Base-by-base conservation (phyloP, 2,329 filamentous ascomycete genomes). In the Botrytis hyacinthi region DNA sequence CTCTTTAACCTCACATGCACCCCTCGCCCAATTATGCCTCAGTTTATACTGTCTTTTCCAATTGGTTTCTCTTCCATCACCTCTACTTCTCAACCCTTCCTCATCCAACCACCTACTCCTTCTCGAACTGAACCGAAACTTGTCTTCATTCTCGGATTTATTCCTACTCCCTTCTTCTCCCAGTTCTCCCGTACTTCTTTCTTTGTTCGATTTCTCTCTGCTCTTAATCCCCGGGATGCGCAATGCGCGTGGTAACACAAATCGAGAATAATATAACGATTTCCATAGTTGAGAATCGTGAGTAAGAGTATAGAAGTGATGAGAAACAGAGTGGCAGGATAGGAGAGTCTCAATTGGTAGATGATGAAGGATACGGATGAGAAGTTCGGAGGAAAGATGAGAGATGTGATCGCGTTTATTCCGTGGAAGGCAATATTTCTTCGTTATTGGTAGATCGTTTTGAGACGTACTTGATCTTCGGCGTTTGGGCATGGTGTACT, bases 41-140 rank as follows among this genome's bases (percentile, higher is more conserved):
- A 98, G 85, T 79, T 92, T 93, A 82, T 97, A 98, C 79, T 96
- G 92, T 75, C 89, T 88, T 84, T 97, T 97, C 95, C 95, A 98
- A 80, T 96, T 89, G 65, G 88, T 90, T 32, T 83, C 76, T 70
- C 76, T 76, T 1, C 77, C 79, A 74, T 80, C 77, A 18, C 57
- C 69, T 29, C 78, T 75, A 66, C 76, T 79, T 44, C 80, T 73
- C 40, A 81, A 57, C 10, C 66, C 77, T 69, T 80, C 78, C 75
- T 81, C 81, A 74, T 81, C 83, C 82, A 87, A 84, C 86, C 85
- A 85, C 85, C 84, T 83, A 77, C 80, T 81, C 84, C 83, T 78
- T 84, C 86, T 87, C 84, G 84, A 78, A 75, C 80, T 79, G 59
- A 81, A 81, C 46, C 77, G 76, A 29, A 81, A 62, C 37, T 16